phyloP scores from a whole-genome alignment of 371 early-diverging fungal species.

The Apophysomyces sp. region DNA sequence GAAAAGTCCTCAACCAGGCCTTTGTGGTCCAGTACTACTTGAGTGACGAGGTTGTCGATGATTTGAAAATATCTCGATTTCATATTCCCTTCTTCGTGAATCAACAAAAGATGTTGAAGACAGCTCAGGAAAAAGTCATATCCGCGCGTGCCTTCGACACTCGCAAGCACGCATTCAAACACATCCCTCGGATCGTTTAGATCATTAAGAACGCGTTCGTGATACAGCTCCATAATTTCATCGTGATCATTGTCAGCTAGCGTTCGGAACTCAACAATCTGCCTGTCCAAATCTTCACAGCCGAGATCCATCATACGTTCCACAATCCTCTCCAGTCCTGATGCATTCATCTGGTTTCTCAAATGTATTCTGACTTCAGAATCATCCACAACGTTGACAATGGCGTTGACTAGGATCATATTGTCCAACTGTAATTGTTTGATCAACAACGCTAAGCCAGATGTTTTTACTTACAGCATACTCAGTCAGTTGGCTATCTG shows the following conservation, averaged over 20 bases:
- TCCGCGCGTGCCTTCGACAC: constrained; percentile 73
- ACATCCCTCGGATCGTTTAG: constrained; percentile 81
- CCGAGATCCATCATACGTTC: constrained; percentile 70
- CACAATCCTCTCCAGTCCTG: constrained; percentile 71
- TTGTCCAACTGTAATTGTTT: constrained; percentile 55
- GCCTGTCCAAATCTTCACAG: constrained; percentile 70
- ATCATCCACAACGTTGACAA: constrained; percentile 80
- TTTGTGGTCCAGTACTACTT: constrained; percentile 81
- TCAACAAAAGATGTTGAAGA: constrained; percentile 73
- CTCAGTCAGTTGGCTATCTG: constrained; percentile 76
- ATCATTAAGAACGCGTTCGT: constrained; percentile 72
- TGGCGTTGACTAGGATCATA: constrained; percentile 80
- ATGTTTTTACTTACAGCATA: constrained; percentile 52
- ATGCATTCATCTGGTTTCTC: constrained; percentile 75
- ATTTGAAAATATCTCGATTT: constrained; percentile 77
- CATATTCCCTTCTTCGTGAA: constrained; percentile 62
- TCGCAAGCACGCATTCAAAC: constrained; percentile 71
- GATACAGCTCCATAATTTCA: constrained; percentile 76
- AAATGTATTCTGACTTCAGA: constrained; percentile 76
- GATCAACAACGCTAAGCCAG: not conserved
- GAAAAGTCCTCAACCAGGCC: constrained; percentile 71
- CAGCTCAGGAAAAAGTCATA: constrained; percentile 80
- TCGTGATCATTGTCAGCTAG: constrained; percentile 78
- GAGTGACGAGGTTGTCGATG: constrained; percentile 77
- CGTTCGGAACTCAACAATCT: constrained; percentile 71